Base-by-base conservation (phyloP, 2,329 filamentous ascomycete genomes). In the Clarireedia homoeocarpa region DNA sequence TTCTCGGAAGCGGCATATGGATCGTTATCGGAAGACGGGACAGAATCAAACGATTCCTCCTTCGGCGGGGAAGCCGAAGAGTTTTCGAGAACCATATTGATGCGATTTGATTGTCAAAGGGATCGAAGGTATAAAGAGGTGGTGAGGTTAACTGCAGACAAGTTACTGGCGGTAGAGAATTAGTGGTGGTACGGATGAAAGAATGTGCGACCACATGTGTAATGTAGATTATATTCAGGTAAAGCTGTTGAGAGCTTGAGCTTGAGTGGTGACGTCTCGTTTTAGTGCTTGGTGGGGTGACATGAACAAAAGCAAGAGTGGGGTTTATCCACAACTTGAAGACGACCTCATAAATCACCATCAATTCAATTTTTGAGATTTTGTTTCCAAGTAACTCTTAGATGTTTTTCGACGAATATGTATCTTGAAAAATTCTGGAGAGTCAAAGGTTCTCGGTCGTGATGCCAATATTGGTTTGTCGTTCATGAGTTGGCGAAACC, bases 71-170 rank as follows among this genome's bases (percentile, higher is more conserved):
- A 54, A 9, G 46, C 53, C n/a, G 61, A 60, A n/a, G 58, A 51
- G 47, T 66, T 61, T 45, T 62, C 56, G 56, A 67, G 64, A 24
- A 65, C 63, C 65, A 67, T 67, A 4, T 23, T 59, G 55, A 45
- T 36, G 14, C 34, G 7, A 15, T 17, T 3, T 10, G 26, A 27
- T 48, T 26, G 4, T 44, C 39, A 47, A 51, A 34, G 4, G 24
- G 42, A 10, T 10, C 27, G 26, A 44, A 36, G 9, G 7, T 49
- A 48, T 15, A 54, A 26, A 46, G 48, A 38, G 17, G 24, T 17
- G 51, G 56, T 63, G 60, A 62, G 53, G 34, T 15, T 47, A 23
- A 24, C 6, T 56, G 48, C 42, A 39, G 30, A 47, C 45, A 10
- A 34, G 10, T 12, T 34, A 12, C 30, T 34, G 10, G 3, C 51